Base-by-base conservation (phyloP, 345 rosid species). In the Eucalyptus camaldulensis region DNA sequence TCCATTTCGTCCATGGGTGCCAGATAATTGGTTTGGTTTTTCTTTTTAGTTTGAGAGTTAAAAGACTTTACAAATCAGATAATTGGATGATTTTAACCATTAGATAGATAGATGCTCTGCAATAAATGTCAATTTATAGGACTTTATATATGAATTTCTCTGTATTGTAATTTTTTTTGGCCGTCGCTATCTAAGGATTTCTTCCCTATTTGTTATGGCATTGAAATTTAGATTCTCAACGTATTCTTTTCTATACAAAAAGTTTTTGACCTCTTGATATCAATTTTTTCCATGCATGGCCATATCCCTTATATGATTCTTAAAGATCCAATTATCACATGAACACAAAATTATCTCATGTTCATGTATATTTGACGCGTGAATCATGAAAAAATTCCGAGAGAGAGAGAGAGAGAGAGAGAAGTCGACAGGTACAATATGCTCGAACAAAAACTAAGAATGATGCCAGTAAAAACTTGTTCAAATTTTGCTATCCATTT, bases 401-500 rank as follows among this genome's bases (percentile, higher is more conserved):
- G 8, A 2, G 5, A 6, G 6, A 40, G 37, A 37, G 40, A 37
- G 5, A 37, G 5, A 37, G 4, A 49, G 0, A 14, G 5, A 49
- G 0, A 49, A 49, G 17, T 56, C 13, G 13, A 25, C 0, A 56
- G 13, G 27, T 56, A 24, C 62, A 56, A 24, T 4, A 24, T 56
- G 12, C 5, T 56, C 29, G 27, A 56, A 56, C 62, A 4, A 56
- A 24, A 22, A 56, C 13, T 24, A 50, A 54, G 60, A 56, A 8
- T 24, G 25, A 24, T 22, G 29, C 29, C 62, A 24, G 62, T 56
- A 56, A 58, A 25, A 58, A 25, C 65, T 25, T 58, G 65, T 58
- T 58, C 65, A 58, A 25, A 58, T 5, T 15, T 50, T 50, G 53
- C 19, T 50, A 50, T 50, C 19, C 21, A 50, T 50, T 50, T 50